Evolutionary conservation across 106 monocot genomes (phyloP), one percentile per base, ranked within the genome.

Genomic region (Acorus gramineus): DNA sequence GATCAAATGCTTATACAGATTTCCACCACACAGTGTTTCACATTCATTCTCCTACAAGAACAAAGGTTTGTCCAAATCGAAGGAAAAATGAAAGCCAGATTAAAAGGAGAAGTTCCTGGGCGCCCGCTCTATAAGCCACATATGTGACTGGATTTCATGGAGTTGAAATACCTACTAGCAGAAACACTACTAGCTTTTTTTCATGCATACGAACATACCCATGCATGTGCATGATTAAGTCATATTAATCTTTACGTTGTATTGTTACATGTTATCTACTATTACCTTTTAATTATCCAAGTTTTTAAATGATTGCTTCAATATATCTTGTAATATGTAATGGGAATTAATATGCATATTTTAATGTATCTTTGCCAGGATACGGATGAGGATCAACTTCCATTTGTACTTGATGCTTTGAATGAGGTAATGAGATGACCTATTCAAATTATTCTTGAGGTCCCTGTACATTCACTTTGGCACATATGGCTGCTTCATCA

Each of bases 11-110:
- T 48, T 98, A 98, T 60, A 98, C 98, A 49, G 98, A 98, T 56
- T 98, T 98, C 57, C 98, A 98, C 63, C 98, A 98, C 62, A 98
- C 98, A 0, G 98, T 98, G 8, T 98, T 98, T 71, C 98, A 98
- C 61, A 82, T 98, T 63, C 98, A 98, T 83, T 92, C 98, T 13
- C 98, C 98, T 6, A 78, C 87, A 48, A 79, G 66, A 49, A 62
- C 87, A 57, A 91, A 98, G 98, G 98, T 98, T 63, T 62, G 52
- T 6, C 52, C 47, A 42, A 28, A 28, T 28, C 28, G 28, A 28
- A 28, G 28, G 28, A 28, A 28, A 28, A 28, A 0, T 28, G 28
- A 28, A 28, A 28, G 28, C 28, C 28, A 28, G 28, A 28, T 28
- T 28, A 28, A 28, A 28, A 28, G 28, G 28, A 28, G 28, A 28